phyloP scores from a whole-genome alignment of 2,329 filamentous ascomycete species.

The Acrocalymma vagum region DNA sequence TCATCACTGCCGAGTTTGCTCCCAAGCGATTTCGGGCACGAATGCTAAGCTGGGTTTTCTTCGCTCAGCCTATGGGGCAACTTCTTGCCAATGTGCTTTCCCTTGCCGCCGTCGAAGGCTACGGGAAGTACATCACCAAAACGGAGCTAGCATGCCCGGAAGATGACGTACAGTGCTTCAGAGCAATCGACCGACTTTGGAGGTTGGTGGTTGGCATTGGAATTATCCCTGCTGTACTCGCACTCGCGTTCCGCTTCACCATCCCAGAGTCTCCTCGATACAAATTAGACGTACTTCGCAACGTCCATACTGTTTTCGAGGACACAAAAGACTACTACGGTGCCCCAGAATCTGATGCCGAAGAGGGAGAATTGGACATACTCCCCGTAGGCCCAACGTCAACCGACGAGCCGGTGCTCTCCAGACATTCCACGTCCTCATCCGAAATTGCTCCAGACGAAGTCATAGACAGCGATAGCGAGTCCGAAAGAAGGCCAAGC shows the following conservation, averaged over 20 bases:
- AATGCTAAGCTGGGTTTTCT: constrained; percentile 53
- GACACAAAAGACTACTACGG: constrained; percentile 44
- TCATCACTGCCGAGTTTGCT: constrained; percentile 51
- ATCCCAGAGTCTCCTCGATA: constrained; percentile 53
- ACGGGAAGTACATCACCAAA: constrained; percentile 32
- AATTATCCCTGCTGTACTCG: constrained; percentile 47
- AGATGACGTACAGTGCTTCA: constrained; percentile 32
- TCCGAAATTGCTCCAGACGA: constrained; percentile 39
- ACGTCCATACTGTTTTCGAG: constrained; percentile 38
- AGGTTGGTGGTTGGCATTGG: constrained; percentile 51
- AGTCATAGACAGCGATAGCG: constrained; percentile 33
- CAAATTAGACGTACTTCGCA: constrained; percentile 50
- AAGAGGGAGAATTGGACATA: constrained; percentile 40
- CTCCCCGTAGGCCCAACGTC: constrained; percentile 12
- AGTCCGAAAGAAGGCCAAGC: constrained; percentile 25
- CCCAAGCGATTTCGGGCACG: constrained; percentile 45
- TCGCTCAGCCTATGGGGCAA: constrained; percentile 53
- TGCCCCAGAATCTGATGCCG: constrained; percentile 30
- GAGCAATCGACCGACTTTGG: constrained; percentile 50
- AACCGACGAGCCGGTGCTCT: background rate
- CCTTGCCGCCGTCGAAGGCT: constrained; percentile 35
- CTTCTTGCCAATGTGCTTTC: constrained; percentile 40
- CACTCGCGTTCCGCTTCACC: constrained; percentile 49
- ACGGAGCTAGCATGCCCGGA: constrained; percentile 16
- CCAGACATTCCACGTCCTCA: constrained; percentile 26